Conservation (phyloP, 805 yeast genomes). For the Teunomyces lycoperdinae region DNA sequence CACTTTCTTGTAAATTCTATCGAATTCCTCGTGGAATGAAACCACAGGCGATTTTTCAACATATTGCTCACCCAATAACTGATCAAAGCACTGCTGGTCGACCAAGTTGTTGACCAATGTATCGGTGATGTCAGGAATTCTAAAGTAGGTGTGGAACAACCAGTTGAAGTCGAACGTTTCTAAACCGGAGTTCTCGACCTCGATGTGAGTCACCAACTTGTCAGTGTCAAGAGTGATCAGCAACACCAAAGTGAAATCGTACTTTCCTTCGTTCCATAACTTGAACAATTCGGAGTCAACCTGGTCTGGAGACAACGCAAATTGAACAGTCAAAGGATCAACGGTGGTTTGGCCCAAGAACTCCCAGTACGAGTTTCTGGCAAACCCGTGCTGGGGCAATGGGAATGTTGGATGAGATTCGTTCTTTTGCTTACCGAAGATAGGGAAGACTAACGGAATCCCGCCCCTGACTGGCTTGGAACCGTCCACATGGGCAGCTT, state of each 20-base stretch:
- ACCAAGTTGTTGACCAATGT: slow-evolving; percentile 74
- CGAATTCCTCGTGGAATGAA: slow-evolving; percentile 74
- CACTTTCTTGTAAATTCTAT: slow-evolving; percentile 74
- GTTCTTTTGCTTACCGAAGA: slow-evolving; percentile 69
- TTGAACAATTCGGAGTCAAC: slow-evolving; percentile 59
- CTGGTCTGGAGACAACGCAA: slow-evolving; percentile 85
- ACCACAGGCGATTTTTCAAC: slow-evolving; percentile 74
- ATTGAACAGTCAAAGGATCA: slow-evolving; percentile 70
- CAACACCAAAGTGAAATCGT: slow-evolving; percentile 60
- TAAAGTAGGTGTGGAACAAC: slow-evolving; percentile 89
- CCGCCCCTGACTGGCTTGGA: slow-evolving; percentile 96
- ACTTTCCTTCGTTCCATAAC: slow-evolving; percentile 50
- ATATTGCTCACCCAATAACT: slow-evolving; percentile 60
- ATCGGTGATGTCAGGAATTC: slow-evolving; percentile 73
- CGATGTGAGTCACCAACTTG: slow-evolving; percentile 64
- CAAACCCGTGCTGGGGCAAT: slow-evolving; percentile 96
- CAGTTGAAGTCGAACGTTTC: slow-evolving; percentile 81
- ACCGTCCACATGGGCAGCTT: slow-evolving; percentile 84
- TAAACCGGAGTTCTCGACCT: slow-evolving; percentile 68
- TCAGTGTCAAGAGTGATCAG: slow-evolving; percentile 45
- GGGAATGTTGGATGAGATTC: slow-evolving; percentile 52
- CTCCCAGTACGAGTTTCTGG: slow-evolving; percentile 89
- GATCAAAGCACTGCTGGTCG: slow-evolving; percentile 73
- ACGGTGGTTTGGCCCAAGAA: slow-evolving; percentile 80
- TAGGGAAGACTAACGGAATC: slow-evolving; percentile 93